Base-by-base conservation (phyloP, 306 rosid genomes). In the Cucurbita pepo region DNA sequence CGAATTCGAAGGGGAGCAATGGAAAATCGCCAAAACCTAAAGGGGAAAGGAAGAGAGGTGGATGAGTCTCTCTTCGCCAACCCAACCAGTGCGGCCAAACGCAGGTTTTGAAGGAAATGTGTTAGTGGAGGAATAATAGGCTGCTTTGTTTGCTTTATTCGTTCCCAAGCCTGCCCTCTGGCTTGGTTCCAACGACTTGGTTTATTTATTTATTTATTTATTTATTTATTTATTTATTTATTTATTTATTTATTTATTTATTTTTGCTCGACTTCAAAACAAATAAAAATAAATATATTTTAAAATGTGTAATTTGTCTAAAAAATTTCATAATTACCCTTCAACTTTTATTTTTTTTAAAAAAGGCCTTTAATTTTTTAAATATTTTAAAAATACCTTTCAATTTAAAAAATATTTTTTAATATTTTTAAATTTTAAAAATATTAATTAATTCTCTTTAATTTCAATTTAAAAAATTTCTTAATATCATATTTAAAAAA, bases 31-130 rank as follows among this genome's bases (percentile, higher is more conserved):
- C 15, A 45, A 43, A 69, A 52, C 62, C 59, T 59, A 56, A 13
- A n/a, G 56, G 8, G 36, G 44, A 66, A 50, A 61, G 30, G 72
- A 44, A 48, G 76, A 43, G 56, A 19, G 82, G 80, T 75, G 3
- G 78, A 75, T 52, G 82, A 75, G 76, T 72, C 83, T 77, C 77
- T 30, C 69, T 36, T 73, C 70, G 51, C 69, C 73, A 69, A 69
- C 73, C 73, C 73, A 44, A 64, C 10, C 71, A 62, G 52, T 66
- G 72, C 72, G 19, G 72, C 56, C 38, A 21, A 44, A 14, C 21
- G 54, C 53, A 19, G 72, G 71, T 6, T 44, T 47, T 47, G 56
- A 44, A 44, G 18, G 41, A 66, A 43, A 11, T 69, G 25, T 69
- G 25, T 48, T 69, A 69, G 30, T 45, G 55, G 55, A 69, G 40